A percentile compares a stretch with the other conserved stretches of the same genome.
phyloP scores from a whole-genome alignment of 1,284 basidiomycete genomes.

The Porogramme epimiltina region DNA sequence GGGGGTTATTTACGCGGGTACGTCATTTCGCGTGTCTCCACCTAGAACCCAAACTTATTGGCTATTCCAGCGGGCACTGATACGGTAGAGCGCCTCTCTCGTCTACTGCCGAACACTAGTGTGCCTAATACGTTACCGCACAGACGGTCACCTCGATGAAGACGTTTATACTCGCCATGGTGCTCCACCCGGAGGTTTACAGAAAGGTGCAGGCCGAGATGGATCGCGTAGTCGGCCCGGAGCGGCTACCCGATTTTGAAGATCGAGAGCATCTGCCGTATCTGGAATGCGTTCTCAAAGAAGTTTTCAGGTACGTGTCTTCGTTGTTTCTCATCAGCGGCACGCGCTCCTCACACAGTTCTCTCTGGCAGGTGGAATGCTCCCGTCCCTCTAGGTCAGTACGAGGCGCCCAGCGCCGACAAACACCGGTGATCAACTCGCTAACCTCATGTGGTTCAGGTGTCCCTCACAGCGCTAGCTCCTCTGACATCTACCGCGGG shows the following conservation, averaged over 20 bases:
- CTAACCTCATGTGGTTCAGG: slow-evolving; percentile 8
- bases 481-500: slow-evolving; percentile 25
- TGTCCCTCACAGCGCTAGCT: slow-evolving; percentile 23
- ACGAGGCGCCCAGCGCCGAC: too few species aligned
- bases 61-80: slow-evolving; percentile 25
- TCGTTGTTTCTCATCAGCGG: not conserved
- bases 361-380: slow-evolving; percentile 21
- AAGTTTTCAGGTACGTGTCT: slow-evolving; percentile 25
- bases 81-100: slow-evolving; percentile 11
- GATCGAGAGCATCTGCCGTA: slow-evolving; percentile 36
- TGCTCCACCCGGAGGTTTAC: slow-evolving; percentile 29
- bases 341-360: too few species aligned
- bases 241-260: slow-evolving; percentile 35
- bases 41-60: not conserved
- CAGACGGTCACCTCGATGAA: slow-evolving; percentile 26
- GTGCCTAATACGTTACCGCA: not conserved
- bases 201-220: slow-evolving; percentile 34
- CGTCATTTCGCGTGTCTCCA: not conserved
- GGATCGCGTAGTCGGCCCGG: slow-evolving; percentile 31
- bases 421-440: not conserved
- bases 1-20: slow-evolving; percentile 28
- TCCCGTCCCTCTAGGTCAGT: slow-evolving; percentile 24
- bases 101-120: too few species aligned
- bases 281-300: slow-evolving; percentile 36
- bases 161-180: slow-evolving; percentile 28